phyloP scores from a whole-genome alignment of 768 basidiomycete species.

The Tremella fuciformis region DNA sequence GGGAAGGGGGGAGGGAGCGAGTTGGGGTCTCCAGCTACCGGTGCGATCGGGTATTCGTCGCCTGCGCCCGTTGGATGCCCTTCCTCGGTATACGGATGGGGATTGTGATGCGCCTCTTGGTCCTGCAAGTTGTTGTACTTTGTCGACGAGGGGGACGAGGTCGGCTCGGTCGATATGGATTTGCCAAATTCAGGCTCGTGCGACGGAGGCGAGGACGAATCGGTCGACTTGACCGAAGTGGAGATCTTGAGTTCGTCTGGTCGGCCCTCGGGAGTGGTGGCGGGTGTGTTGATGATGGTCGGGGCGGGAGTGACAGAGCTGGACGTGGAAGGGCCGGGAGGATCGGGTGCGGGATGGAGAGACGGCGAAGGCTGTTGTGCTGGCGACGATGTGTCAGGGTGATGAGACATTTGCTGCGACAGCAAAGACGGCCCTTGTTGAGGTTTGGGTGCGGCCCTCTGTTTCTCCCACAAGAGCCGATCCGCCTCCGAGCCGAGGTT shows the following conservation, averaged over 20 bases:
- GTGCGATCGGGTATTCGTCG: conserved; percentile 36
- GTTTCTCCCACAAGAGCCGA: conserved; percentile 48
- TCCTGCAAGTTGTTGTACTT: conserved; percentile 47
- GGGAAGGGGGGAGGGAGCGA: conserved; percentile 53
- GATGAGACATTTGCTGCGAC: conserved; percentile 61
- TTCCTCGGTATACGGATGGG: conserved; percentile 7
- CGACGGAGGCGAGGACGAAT: conserved; percentile 33
- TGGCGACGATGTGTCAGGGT: conserved; percentile 7
- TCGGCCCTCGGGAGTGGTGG: conserved; percentile 39
- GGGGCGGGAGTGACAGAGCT: conserved; percentile 35
- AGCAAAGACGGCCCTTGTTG: conserved; percentile 65
- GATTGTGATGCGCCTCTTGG: conserved; percentile 42
- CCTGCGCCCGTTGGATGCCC: conserved; percentile 9
- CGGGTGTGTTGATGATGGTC: conserved; percentile 39
- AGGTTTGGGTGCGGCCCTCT: conserved; percentile 26
- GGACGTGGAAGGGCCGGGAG: conserved; percentile 19
- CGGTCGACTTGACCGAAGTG: conserved; percentile 46
- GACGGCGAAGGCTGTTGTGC: conserved; percentile 20
- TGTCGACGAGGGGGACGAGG: conserved; percentile 39
- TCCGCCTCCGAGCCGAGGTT: conserved; percentile 44
- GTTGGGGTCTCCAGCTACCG: conserved; percentile 54
- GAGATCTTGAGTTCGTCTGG: conserved; percentile 37
- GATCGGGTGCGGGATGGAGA: conserved; percentile 14
- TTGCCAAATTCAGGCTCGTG: conserved; percentile 15
- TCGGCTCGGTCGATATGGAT: conserved; percentile 21